A percentile compares a stretch with the other conserved stretches of the same genome.
Evolutionary conservation across 1,139 yeast genomes (phyloP).

Genomic region (Groenewaldozyma sp.): DNA sequence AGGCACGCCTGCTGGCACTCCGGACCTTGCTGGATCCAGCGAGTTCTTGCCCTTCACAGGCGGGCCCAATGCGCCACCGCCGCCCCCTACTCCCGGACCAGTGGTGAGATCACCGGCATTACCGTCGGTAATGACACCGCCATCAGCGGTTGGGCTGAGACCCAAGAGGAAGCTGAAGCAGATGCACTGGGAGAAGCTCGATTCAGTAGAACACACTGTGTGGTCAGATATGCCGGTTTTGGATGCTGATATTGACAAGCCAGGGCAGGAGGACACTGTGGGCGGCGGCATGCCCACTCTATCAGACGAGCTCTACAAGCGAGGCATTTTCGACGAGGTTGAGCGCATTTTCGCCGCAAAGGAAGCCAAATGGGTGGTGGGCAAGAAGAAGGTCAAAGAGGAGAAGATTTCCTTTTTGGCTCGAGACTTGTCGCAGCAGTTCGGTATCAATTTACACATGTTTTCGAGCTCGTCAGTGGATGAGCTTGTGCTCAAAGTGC

Average conservation of each 20-base stretch:
- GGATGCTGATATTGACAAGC: conserved; percentile 13
- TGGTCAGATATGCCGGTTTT: conserved; percentile 44
- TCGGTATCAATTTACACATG: conserved; percentile 86
- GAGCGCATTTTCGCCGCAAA: conserved; percentile 69
- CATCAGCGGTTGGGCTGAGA: conserved; percentile 26
- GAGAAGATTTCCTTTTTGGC: conserved; percentile 53
- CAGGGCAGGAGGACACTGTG: conserved; percentile 4
- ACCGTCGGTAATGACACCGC: conserved; percentile 16
- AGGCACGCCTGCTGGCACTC: conserved; percentile 15
- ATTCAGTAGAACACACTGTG: conserved; percentile 57
- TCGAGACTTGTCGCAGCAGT: conserved; percentile 77
- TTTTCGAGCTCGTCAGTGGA: conserved; percentile 55
- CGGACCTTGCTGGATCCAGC: conserved; percentile 25
- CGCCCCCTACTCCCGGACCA: conserved; percentile 15
- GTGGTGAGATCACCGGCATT: conserved; percentile 13
- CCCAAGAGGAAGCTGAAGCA: conserved; percentile 71
- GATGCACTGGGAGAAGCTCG: conserved; percentile 88
- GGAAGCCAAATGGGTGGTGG: conserved; percentile 36
- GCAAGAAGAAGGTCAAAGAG: conserved; percentile 31
- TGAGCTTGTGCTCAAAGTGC: conserved; percentile 53
- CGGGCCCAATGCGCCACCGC: conserved; percentile 8
- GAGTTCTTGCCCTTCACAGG: conserved; percentile 22
- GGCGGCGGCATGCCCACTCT: conserved; percentile 37
- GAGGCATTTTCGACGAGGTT: conserved; percentile 72
- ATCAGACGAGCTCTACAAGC: conserved; percentile 47